Evolutionary conservation across 257 asterid species (phyloP).

Genomic region (Dorcoceras hygrometricum): DNA sequence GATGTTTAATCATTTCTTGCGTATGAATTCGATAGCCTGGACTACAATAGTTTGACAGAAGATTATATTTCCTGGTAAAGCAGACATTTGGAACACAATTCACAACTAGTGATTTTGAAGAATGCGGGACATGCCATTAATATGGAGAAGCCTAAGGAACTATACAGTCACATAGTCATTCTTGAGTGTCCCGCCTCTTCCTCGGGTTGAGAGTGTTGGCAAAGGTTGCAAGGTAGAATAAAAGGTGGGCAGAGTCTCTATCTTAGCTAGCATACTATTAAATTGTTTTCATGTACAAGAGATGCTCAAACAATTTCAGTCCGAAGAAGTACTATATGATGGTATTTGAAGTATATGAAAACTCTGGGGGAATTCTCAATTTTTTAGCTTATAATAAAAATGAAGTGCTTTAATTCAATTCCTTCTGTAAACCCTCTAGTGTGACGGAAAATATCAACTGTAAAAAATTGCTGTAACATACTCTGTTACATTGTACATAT

Average conservation of each 20-base stretch:
- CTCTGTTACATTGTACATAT: too few relatives aligned
- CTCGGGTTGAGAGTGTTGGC: slow-evolving; percentile 30
- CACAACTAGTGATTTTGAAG: slow-evolving; percentile 56
- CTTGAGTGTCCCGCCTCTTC: slow-evolving; percentile 37
- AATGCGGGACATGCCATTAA: slow-evolving; percentile 83
- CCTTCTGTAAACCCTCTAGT: too few relatives aligned
- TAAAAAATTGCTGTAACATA: too few relatives aligned
- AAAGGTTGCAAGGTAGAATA: slow-evolving; percentile 41
- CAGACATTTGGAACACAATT: slow-evolving; percentile 72
- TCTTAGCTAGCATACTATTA: slow-evolving; percentile 4
- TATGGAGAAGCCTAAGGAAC: slow-evolving; percentile 65
- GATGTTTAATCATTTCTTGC: slow-evolving; percentile 4
- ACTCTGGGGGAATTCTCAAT: not conserved
- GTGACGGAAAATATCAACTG: too few relatives aligned
- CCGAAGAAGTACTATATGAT: not conserved
- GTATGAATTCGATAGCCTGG: not conserved
- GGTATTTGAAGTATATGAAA: not conserved
- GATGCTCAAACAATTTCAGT: slow-evolving; percentile 4
- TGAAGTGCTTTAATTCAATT: not conserved
- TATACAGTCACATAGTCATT: slow-evolving; percentile 52
- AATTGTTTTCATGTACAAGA: slow-evolving; percentile 3
- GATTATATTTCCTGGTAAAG: not conserved
- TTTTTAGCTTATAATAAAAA: not conserved
- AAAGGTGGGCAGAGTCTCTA: slow-evolving; percentile 11
- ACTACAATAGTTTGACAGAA: not conserved